Conservation (phyloP, 257 asterid species). For the Schizonepeta tenuifolia region DNA sequence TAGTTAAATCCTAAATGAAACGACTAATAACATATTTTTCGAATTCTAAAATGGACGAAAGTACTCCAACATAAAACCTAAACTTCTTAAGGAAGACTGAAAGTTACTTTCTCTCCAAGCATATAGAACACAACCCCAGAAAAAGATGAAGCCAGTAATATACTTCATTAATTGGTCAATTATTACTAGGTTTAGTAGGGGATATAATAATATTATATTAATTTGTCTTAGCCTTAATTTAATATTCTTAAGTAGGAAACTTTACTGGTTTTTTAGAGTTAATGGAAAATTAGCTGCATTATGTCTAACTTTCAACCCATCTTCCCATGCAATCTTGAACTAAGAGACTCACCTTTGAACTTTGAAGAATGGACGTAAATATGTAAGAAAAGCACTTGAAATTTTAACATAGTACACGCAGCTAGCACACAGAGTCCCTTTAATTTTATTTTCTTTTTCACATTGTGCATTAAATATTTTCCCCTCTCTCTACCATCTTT, state of each 20-base stretch:
- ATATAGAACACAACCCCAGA: constrained; percentile 15
- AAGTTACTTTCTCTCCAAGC: constrained; percentile 42
- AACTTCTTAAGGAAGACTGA: background rate
- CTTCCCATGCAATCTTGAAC: constrained; percentile 35
- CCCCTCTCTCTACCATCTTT: constrained; percentile 22
- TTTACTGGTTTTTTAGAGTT: background rate
- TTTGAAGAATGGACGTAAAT: constrained; percentile 26
- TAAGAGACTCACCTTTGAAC: constrained; percentile 23
- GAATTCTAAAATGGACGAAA: background rate
- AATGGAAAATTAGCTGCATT: constrained; percentile 35
- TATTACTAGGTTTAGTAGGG: constrained; percentile 22
- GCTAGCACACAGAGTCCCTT: constrained; percentile 17
- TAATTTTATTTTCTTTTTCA: background rate
- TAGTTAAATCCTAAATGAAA: too few species aligned
- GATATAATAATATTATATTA: background rate
- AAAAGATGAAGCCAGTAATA: background rate
- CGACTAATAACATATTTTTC: background rate
- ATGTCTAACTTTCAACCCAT: constrained; percentile 26
- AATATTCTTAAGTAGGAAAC: constrained; percentile 31
- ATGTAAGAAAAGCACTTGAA: constrained; percentile 12
- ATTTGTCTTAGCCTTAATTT: constrained; percentile 12
- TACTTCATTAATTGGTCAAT: constrained; percentile 15
- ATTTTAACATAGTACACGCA: constrained; percentile 23
- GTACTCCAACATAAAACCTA: background rate
- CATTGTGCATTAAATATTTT: constrained; percentile 36